A percentile compares a stretch with the other conserved stretches of the same genome.
phyloP scores from a whole-genome alignment of 1,139 yeast genomes.

The Arxiozyma heterogenica region DNA sequence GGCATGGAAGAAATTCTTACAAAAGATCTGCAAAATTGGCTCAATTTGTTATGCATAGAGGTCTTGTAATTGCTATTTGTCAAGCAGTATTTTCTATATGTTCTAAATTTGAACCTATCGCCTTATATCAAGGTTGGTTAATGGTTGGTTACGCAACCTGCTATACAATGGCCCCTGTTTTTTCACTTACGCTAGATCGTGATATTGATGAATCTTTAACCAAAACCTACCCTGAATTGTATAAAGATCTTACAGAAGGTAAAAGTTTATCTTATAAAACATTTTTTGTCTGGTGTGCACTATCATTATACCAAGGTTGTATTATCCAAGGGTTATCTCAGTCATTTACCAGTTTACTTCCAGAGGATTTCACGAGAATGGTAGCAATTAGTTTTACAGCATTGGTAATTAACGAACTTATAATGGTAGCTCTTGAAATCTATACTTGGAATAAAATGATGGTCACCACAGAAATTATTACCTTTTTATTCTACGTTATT shows the following conservation, averaged over 20 bases:
- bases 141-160: slow-evolving; percentile 98
- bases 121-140: slow-evolving; percentile 88
- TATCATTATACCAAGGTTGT: slow-evolving; percentile 81
- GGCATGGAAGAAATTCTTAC: slow-evolving; percentile 98
- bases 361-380: slow-evolving; percentile 53
- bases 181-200: slow-evolving; percentile 80
- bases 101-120: slow-evolving; percentile 85
- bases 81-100: slow-evolving; percentile 88
- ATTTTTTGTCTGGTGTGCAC: slow-evolving; percentile 83
- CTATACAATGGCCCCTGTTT: slow-evolving; percentile 98
- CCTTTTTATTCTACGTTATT: slow-evolving; percentile 56
- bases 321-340: slow-evolving; percentile 78
- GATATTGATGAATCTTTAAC: slow-evolving; percentile 90
- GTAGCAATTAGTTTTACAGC: slow-evolving; percentile 81
- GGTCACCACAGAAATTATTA: slow-evolving; percentile 63
- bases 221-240: slow-evolving; percentile 84
- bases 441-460: slow-evolving; percentile 81
- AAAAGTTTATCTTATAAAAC: slow-evolving; percentile 77
- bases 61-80: slow-evolving; percentile 87
- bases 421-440: slow-evolving; percentile 89
- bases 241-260: slow-evolving; percentile 85
- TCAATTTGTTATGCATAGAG: slow-evolving; percentile 94
- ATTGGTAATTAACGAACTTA: slow-evolving; percentile 71
- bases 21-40: slow-evolving; percentile 91
- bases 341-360: slow-evolving; percentile 53